These are phyloP conservation scores for Penicillium sp. DNA, from an alignment of 2,329 filamentous ascomycete species.

Conservation along the genomic window DNA sequence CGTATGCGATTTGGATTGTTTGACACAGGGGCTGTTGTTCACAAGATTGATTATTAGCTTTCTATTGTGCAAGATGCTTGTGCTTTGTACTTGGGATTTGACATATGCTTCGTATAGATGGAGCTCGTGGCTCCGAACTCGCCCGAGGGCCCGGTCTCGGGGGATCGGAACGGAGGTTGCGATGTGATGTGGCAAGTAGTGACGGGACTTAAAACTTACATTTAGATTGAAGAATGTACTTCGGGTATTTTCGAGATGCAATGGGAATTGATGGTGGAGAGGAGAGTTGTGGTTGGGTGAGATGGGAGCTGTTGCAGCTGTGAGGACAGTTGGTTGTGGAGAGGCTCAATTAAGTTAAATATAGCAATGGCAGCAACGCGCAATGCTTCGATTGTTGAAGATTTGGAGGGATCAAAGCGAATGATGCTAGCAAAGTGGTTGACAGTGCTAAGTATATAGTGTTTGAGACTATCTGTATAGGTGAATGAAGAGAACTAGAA, in stretches of 20 bases:
- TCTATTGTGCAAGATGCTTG: neutral
- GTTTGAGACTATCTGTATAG: neutral
- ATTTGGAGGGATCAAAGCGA: neutral
- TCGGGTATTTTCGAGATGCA: neutral
- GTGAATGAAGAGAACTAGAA: neutral
- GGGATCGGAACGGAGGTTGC: conserved; percentile 14
- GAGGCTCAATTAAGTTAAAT: neutral
- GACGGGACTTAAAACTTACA: conserved; percentile 13
- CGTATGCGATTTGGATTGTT: neutral
- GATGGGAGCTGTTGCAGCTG: neutral
- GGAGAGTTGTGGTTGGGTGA: neutral
- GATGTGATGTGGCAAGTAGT: conserved; percentile 14
- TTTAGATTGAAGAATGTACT: neutral
- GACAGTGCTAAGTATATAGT: neutral
- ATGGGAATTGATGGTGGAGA: neutral
- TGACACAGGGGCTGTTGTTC: neutral
- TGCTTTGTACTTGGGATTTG: conserved; percentile 8
- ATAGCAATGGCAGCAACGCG: neutral
- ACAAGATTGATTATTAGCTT: conserved; percentile 3
- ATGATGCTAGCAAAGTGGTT: neutral
- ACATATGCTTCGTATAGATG: conserved; percentile 9
- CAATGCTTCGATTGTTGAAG: neutral
- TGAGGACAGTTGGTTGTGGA: neutral
- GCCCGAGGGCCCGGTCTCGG: conserved; percentile 17
- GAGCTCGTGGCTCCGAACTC: conserved; percentile 12